Conservation (phyloP, 2,329 filamentous ascomycete genomes). For the Fusarium euwallaceae region DNA sequence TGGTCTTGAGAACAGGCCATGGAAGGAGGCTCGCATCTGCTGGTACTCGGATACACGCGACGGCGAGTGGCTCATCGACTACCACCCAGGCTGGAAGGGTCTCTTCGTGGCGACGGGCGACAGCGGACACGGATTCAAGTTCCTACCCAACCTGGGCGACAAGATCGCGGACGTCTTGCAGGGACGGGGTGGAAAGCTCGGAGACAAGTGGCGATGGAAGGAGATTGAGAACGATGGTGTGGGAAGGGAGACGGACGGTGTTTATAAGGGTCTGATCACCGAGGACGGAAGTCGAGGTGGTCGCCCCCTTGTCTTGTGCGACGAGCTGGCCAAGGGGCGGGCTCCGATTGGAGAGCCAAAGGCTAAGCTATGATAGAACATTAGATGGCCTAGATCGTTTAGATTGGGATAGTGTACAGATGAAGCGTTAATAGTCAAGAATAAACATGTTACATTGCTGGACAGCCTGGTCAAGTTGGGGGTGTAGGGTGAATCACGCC, state of each 20-base stretch:
- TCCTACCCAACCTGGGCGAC: conserved; percentile 74
- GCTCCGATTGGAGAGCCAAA: conserved; percentile 33
- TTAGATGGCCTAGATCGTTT: conserved; percentile 19
- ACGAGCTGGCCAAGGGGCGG: conserved; percentile 55
- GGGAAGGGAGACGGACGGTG: conserved; percentile 52
- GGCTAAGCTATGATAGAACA: conserved; percentile 45
- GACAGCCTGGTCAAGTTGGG: conserved; percentile 5
- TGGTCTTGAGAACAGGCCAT: conserved; percentile 69
- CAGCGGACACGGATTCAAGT: conserved; percentile 77
- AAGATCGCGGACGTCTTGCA: conserved; percentile 70
- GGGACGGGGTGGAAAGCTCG: conserved; percentile 63
- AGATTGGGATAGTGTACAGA: conserved; percentile 13
- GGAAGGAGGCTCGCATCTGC: conserved; percentile 74
- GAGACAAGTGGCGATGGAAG: conserved; percentile 74
- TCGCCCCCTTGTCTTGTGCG: conserved; percentile 58
- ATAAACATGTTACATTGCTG: conserved; percentile 9
- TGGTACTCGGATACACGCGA: conserved; percentile 83
- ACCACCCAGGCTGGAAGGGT: conserved; percentile 72
- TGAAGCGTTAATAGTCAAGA: conserved; percentile 28
- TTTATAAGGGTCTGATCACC: conserved; percentile 58
- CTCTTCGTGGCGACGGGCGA: conserved; percentile 74
- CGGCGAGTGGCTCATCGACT: conserved; percentile 78
- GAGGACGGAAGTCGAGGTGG: conserved; percentile 68
- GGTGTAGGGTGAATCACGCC: too few relatives aligned
- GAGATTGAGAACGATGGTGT: conserved; percentile 58